These are phyloP conservation scores for Penicillium sp. DNA, from an alignment of 2,329 filamentous ascomycete genomes.

Conservation along the genomic window DNA sequence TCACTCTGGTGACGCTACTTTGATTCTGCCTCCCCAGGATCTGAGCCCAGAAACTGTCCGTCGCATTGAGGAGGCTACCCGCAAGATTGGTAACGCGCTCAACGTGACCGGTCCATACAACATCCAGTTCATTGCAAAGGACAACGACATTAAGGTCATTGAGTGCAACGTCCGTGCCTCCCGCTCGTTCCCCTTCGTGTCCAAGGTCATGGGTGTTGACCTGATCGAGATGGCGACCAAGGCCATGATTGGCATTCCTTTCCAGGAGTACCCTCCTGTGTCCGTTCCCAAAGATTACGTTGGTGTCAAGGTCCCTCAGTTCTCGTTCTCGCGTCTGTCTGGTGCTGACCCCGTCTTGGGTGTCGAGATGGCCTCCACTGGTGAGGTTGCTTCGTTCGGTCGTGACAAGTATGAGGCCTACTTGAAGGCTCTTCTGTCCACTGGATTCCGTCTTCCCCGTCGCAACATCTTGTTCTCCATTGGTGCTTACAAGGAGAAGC, in stretches of 20 bases:
- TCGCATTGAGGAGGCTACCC: constrained; percentile 89
- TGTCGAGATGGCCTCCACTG: constrained; percentile 98
- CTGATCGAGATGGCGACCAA: constrained; percentile 98
- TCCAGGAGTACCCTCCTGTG: constrained; percentile 76
- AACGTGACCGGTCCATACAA: constrained; percentile 98
- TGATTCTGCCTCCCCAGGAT: constrained; percentile 93
- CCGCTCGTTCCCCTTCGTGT: constrained; percentile 95
- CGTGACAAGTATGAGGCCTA: constrained; percentile 97
- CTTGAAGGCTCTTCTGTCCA: constrained; percentile 91
- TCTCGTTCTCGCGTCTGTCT: constrained; percentile 95
- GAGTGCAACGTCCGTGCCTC: constrained; percentile 98
- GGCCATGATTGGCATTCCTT: constrained; percentile 83
- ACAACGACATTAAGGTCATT: constrained; percentile 99
- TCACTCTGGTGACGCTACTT: constrained; percentile 93
- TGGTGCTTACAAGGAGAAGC: constrained; percentile 96
- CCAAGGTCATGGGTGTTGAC: constrained; percentile 97
- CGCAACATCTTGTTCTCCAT: constrained; percentile 94
- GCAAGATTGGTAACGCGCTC: constrained; percentile 89
- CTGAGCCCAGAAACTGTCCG: constrained; percentile 82
- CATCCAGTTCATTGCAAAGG: constrained; percentile 99
- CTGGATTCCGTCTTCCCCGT: constrained; percentile 93
- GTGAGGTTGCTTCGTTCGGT: constrained; percentile 96
- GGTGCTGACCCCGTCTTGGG: constrained; percentile 94
- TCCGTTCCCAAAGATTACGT: constrained; percentile 78
- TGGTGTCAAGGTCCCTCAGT: constrained; percentile 96